phyloP scores from a whole-genome alignment of 2,329 filamentous ascomycete genomes.

The Hypomyces rosellus region DNA sequence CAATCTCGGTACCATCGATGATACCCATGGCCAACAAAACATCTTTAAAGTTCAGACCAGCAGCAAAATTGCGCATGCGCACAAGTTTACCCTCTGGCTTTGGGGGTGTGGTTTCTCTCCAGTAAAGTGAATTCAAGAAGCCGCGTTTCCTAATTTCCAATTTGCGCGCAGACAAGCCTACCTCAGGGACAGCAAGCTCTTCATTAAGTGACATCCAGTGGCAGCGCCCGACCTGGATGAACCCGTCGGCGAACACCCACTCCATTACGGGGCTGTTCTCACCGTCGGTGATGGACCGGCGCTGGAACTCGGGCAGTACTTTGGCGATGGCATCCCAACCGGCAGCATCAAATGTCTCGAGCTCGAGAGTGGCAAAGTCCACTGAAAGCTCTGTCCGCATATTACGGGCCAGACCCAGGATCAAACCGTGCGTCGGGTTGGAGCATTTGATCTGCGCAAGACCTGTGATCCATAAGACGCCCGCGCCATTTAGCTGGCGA shows the following conservation, averaged over 20 bases:
- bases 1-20: conserved; percentile 7
- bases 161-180: too few relatives aligned
- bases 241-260: neutral
- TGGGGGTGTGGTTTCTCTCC: too few relatives aligned
- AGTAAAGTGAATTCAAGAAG: too few relatives aligned
- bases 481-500: neutral
- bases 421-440: conserved; percentile 4
- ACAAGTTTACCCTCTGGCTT: neutral
- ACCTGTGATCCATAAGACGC: conserved; percentile 19
- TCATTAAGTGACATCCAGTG: neutral
- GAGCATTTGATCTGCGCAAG: neutral
- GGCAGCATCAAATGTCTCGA: neutral
- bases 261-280: neutral
- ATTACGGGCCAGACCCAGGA: conserved; percentile 17
- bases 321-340: neutral
- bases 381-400: conserved; percentile 17
- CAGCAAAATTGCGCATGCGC: conserved; percentile 10
- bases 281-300: neutral
- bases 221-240: neutral
- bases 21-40: conserved; percentile 28
- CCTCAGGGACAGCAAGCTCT: neutral
- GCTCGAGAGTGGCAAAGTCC: conserved; percentile 1
- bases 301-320: neutral
- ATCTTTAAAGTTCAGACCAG: conserved; percentile 33
- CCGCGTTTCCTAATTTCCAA: too few relatives aligned